Conservation (phyloP, 345 rosid genomes). For the Psidium guajava region DNA sequence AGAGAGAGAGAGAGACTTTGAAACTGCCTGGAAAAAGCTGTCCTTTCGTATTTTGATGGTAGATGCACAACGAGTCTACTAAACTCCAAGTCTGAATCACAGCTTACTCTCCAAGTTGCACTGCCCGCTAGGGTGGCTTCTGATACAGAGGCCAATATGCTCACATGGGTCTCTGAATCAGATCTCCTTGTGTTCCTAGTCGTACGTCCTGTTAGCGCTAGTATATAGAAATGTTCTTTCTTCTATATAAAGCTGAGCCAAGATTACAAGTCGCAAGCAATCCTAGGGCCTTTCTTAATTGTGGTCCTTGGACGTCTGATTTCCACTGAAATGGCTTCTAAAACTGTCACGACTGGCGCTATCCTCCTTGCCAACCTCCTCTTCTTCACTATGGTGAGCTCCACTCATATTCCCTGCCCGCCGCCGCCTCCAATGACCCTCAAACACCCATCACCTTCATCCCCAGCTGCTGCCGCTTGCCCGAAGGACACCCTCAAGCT, state of each 20-base stretch:
- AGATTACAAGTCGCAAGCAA: not conserved
- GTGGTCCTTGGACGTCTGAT: not conserved
- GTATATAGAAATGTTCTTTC: not conserved
- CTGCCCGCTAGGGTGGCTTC: conserved; percentile 1
- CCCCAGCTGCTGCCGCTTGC: conserved; percentile 9
- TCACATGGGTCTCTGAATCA: conserved; percentile 2
- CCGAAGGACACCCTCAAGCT: conserved; percentile 36
- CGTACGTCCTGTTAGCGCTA: not conserved
- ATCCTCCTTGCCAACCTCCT: conserved; percentile 11
- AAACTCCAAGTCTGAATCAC: not conserved
- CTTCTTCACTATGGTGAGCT: conserved; percentile 11
- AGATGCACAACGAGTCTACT: not conserved
- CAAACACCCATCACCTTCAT: not conserved
- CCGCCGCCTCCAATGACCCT: not conserved
- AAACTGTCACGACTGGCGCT: not conserved
- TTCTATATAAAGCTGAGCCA: conserved; percentile 1
- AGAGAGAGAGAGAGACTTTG: not conserved
- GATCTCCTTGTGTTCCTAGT: not conserved
- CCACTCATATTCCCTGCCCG: conserved; percentile 3
- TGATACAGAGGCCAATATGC: not conserved
- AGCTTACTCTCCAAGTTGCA: conserved; percentile 4
- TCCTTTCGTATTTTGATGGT: not conserved
- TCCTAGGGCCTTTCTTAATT: not conserved
- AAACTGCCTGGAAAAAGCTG: not conserved
- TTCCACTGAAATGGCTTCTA: conserved; percentile 12